Percentiles rank a stretch among this genome's conserved stretches.
phyloP scores from a whole-genome alignment of 345 rosid genomes.

The Firmiana major region DNA sequence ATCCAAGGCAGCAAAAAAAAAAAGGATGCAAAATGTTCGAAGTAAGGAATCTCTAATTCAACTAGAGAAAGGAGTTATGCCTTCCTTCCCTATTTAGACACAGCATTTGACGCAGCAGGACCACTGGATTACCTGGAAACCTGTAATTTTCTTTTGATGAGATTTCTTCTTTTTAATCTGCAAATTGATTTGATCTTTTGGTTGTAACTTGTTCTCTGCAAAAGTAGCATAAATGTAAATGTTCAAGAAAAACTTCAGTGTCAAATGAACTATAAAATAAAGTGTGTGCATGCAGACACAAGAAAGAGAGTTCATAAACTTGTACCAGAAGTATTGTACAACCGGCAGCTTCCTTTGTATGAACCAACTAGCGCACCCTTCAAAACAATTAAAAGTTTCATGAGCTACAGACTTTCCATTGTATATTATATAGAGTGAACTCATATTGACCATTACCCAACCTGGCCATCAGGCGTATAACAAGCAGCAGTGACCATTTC shows the following conservation, averaged over 20 bases:
- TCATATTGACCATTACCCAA: conserved; percentile 18
- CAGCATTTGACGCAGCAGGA: background rate
- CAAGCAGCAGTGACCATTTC: conserved; percentile 99
- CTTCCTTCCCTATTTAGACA: background rate
- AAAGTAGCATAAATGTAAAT: background rate
- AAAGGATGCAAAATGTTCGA: background rate
- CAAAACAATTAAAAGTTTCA: conserved; percentile 29
- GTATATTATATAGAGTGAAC: background rate
- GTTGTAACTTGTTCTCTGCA: conserved; percentile 83
- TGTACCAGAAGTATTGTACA: conserved; percentile 68
- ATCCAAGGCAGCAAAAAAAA: background rate
- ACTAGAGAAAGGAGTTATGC: conserved; percentile 3
- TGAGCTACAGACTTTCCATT: conserved; percentile 10
- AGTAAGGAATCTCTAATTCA: background rate
- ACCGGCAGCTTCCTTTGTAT: conserved; percentile 81
- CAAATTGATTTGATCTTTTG: conserved; percentile 63
- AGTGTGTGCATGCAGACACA: background rate
- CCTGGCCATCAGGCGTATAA: conserved; percentile 98
- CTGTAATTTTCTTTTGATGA: conserved; percentile 88
- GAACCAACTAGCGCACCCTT: conserved; percentile 97
- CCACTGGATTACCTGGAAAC: conserved; percentile 71
- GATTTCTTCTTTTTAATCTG: conserved; percentile 91
- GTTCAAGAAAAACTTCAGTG: background rate
- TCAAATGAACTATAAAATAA: background rate
- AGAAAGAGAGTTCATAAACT: conserved; percentile 11